phyloP scores from a whole-genome alignment of 192 early-diverging fungal genomes.

The Geosiphon pyriformis region DNA sequence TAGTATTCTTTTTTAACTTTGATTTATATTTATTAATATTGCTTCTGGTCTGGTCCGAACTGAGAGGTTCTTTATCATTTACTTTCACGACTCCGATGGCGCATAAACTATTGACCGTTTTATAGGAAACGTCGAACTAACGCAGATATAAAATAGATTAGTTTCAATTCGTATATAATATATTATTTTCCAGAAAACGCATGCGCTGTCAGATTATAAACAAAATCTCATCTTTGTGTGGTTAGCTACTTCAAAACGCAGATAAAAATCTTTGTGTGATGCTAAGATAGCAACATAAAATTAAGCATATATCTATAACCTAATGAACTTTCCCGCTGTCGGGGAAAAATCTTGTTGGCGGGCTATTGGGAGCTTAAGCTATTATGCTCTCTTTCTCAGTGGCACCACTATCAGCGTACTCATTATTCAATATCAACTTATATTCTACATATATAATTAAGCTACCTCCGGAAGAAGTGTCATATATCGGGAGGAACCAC shows the following conservation, averaged over 20 bases:
- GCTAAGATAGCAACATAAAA: conserved; percentile 16
- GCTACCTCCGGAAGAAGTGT: too few species aligned
- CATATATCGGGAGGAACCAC: too few species aligned
- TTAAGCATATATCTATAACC: conserved; percentile 3
- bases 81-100: conserved; percentile 11
- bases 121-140: conserved; percentile 23
- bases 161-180: conserved; percentile 9
- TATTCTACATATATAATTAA: too few species aligned
- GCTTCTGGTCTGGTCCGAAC: not conserved
- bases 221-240: not conserved
- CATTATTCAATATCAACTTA: not conserved
- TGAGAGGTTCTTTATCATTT: conserved; percentile 8
- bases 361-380: not conserved
- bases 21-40: conserved; percentile 9
- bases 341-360: conserved; percentile 6
- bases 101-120: conserved; percentile 9
- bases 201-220: conserved; percentile 16
- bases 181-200: not conserved
- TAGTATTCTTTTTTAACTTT: conserved; percentile 8
- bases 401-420: not conserved
- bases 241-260: conserved; percentile 10
- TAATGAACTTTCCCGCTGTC: conserved; percentile 8
- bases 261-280: conserved; percentile 8
- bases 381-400: too few species aligned
- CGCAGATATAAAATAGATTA: conserved; percentile 14